These are phyloP conservation scores for Leptographium wingfieldii DNA, from an alignment of 2,329 filamentous ascomycete species.

Conservation along the genomic window DNA sequence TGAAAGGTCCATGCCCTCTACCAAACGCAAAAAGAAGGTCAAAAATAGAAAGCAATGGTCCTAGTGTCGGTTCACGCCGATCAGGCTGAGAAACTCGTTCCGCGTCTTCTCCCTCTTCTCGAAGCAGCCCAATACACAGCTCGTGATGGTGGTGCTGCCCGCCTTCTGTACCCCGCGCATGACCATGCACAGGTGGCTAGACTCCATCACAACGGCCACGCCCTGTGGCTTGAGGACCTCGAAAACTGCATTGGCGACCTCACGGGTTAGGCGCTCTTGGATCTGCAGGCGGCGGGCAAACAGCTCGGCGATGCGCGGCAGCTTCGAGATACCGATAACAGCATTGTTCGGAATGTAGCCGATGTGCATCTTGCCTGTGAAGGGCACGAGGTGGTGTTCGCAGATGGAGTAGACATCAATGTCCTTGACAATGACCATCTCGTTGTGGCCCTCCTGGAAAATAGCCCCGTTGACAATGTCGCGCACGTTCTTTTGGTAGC, in stretches of 20 bases:
- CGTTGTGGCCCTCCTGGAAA: conserved; percentile 93
- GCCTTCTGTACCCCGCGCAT: conserved; percentile 98
- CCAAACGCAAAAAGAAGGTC: background rate
- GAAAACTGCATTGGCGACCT: conserved; percentile 86
- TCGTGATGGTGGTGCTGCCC: conserved; percentile 75
- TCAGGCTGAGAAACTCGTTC: conserved; percentile 85
- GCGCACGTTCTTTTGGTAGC: conserved; percentile 86
- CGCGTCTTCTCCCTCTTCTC: conserved; percentile 84
- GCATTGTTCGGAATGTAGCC: conserved; percentile 89
- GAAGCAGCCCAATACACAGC: conserved; percentile 95
- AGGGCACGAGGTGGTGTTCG: conserved; percentile 95
- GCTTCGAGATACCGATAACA: conserved; percentile 89
- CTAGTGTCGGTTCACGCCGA: conserved; percentile 40
- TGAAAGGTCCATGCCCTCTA: background rate
- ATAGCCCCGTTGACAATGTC: conserved; percentile 90
- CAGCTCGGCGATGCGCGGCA: conserved; percentile 94
- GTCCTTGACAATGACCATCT: conserved; percentile 95
- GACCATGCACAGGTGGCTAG: conserved; percentile 93
- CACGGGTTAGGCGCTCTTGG: conserved; percentile 90
- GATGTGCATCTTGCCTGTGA: conserved; percentile 98
- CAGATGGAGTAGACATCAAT: conserved; percentile 92
- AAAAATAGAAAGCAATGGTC: background rate
- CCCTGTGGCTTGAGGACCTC: conserved; percentile 89
- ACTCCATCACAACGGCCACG: conserved; percentile 96
- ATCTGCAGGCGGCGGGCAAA: conserved; percentile 88